Base-by-base conservation (phyloP, 1,284 basidiomycete species). In the Boletus hoseneyae region DNA sequence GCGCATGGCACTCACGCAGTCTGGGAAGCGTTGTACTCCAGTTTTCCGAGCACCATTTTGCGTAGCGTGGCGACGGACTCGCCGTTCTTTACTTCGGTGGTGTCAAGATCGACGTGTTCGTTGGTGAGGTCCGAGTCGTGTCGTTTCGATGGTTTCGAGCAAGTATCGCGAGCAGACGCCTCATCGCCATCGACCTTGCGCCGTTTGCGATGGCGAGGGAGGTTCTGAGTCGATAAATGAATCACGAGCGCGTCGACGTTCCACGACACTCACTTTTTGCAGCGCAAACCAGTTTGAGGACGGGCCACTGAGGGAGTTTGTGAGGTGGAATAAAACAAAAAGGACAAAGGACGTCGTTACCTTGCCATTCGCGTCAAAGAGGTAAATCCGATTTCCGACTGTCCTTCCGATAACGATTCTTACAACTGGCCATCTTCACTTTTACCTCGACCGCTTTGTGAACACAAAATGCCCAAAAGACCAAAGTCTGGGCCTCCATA, bases 201-300 rank as follows among this genome's bases (percentile, higher is more conserved):
- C 19, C 65, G 62, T 53, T 73, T 73, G 10, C 58, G 62, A 5
- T 45, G 43, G n/a, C 35, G 50, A 30, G 18, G 43, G 8, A 60
- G 41, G 18, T 8, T 55, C 59, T 58, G 42, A 27, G 0, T 2
- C 0, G 6, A 37, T 12, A 3, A 4, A 12, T 34, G 40, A 56
- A 13, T 23, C 1, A 27, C n/a, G 7, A 3, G 11, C 9, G 5
- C 5, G 16, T 34, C n/a, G n/a, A 43, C 7, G 1, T 15, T 9
- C 6, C 1, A 10, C 0, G 5, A 16, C 7, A 57, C 56, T 41
- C 45, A 77, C 77, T 67, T 80, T 79, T 56, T 73, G 68, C 35
- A 79, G 57, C 2, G 73, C 67, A 6, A 74, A 55, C 78, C 79
- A 80, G 55, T 80, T 82, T 13, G 73, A 71, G 4, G 79, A 82